These are phyloP conservation scores for Protomyces pachydermus DNA, from an alignment of 1,139 yeast genomes.

Conservation along the genomic window DNA sequence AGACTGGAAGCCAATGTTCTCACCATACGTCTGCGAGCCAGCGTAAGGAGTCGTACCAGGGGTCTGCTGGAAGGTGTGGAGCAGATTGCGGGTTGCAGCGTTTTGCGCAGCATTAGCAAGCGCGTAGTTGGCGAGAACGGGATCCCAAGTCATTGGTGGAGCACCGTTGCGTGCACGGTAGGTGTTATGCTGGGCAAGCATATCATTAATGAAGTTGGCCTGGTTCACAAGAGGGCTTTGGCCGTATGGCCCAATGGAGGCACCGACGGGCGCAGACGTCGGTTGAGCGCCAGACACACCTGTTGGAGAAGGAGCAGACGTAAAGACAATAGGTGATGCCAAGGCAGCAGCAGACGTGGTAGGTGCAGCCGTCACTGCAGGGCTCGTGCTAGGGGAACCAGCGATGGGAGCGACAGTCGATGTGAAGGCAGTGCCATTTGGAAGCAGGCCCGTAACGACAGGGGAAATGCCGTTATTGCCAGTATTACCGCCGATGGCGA, in stretches of 20 bases:
- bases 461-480: slow-evolving; percentile 20
- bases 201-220: slow-evolving; percentile 5
- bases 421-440: not conserved
- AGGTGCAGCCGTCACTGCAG: slow-evolving; percentile 25
- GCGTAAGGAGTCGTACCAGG: slow-evolving; percentile 55
- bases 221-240: slow-evolving; percentile 33
- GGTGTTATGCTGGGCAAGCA: slow-evolving; percentile 58
- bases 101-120: slow-evolving; percentile 58
- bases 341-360: slow-evolving; percentile 26
- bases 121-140: slow-evolving; percentile 45
- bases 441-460: slow-evolving; percentile 10
- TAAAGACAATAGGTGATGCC: slow-evolving; percentile 2
- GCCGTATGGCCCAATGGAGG: slow-evolving; percentile 27
- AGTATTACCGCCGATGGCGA: slow-evolving; percentile 3
- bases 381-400: slow-evolving; percentile 28
- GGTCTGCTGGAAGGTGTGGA: slow-evolving; percentile 48
- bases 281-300: not conserved
- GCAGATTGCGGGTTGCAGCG: slow-evolving; percentile 61
- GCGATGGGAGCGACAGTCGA: not conserved
- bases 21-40: slow-evolving; percentile 55
- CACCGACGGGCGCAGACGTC: slow-evolving; percentile 5
- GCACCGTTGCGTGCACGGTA: slow-evolving; percentile 67
- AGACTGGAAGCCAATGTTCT: slow-evolving; percentile 59
- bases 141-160: slow-evolving; percentile 58
- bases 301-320: slow-evolving; percentile 20